These are phyloP conservation scores for Ophiostoma tasmaniense DNA, from an alignment of 2,329 filamentous ascomycete species.

Conservation along the genomic window DNA sequence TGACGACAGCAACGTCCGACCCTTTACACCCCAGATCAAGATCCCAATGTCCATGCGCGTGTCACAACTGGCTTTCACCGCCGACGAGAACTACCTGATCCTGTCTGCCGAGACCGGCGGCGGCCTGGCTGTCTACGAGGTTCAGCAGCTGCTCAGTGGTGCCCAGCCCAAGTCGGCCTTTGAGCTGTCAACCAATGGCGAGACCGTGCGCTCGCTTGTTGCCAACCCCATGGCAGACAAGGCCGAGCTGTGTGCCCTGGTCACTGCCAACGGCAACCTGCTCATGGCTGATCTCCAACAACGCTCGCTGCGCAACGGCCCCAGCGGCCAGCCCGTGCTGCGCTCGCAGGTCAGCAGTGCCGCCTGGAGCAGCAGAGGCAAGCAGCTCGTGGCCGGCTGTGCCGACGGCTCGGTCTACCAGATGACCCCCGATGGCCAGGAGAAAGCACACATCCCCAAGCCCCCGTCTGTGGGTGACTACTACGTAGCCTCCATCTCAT, in stretches of 20 bases:
- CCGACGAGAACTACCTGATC: constrained; percentile 78
- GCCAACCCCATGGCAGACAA: constrained; percentile 72
- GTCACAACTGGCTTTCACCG: constrained; percentile 82
- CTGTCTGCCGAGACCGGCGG: constrained; percentile 74
- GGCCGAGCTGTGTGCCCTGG: constrained; percentile 68
- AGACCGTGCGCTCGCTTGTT: constrained; percentile 62
- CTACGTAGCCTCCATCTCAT: constrained; percentile 72
- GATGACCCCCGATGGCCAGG: constrained; percentile 71
- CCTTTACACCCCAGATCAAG: constrained; percentile 64
- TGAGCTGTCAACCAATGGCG: constrained; percentile 67
- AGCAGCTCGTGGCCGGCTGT: constrained; percentile 82
- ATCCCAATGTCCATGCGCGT: constrained; percentile 66
- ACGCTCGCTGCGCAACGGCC: constrained; percentile 46
- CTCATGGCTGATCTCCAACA: constrained; percentile 74
- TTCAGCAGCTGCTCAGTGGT: constrained; percentile 55
- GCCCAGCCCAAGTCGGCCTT: constrained; percentile 53
- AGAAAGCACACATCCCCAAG: constrained; percentile 70
- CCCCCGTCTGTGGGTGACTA: constrained; percentile 60
- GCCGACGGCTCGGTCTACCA: constrained; percentile 72
- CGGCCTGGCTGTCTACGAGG: constrained; percentile 76
- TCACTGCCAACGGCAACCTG: constrained; percentile 73
- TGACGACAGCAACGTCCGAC: constrained; percentile 53
- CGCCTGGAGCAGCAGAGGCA: constrained; percentile 88
- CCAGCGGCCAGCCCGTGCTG: constrained; percentile 54
- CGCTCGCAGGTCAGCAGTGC: constrained; percentile 71